Conservation (phyloP, 2,329 filamentous ascomycete species). For the Teratosphaeriaceae sp. region DNA sequence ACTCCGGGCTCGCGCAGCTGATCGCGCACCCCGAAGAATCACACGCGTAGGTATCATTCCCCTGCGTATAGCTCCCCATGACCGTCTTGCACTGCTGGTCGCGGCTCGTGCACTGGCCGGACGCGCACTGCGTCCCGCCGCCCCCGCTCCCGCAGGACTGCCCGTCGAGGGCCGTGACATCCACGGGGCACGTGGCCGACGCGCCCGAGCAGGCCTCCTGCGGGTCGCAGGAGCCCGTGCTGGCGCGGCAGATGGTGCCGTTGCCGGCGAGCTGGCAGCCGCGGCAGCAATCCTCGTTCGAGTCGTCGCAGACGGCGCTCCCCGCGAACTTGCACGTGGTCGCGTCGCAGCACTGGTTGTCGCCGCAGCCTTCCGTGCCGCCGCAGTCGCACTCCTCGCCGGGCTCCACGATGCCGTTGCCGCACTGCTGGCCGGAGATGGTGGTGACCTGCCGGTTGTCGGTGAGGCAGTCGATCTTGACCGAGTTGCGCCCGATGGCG, state of each 20-base stretch:
- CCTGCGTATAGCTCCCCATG: constrained; percentile 66
- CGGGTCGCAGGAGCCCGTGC: constrained; percentile 76
- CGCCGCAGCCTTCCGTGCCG: constrained; percentile 61
- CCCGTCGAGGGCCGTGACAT: constrained; percentile 64
- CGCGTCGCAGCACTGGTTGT: constrained; percentile 77
- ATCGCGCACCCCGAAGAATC: constrained; percentile 65
- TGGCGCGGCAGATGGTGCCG: constrained; percentile 72
- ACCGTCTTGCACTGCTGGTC: constrained; percentile 82
- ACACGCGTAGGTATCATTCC: constrained; percentile 77
- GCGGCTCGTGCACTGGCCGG: constrained; percentile 89
- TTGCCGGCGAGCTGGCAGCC: constrained; percentile 60
- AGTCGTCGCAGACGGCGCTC: constrained; percentile 71
- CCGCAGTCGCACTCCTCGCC: constrained; percentile 97
- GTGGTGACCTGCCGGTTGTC: constrained; percentile 78
- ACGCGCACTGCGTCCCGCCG: constrained; percentile 75
- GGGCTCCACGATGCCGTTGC: constrained; percentile 91
- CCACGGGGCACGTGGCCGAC: constrained; percentile 64
- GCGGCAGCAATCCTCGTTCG: constrained; percentile 78
- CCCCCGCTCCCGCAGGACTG: constrained; percentile 62
- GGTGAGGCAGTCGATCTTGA: constrained; percentile 69
- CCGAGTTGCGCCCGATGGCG: constrained; percentile 68
- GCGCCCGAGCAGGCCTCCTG: constrained; percentile 74
- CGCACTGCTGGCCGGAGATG: constrained; percentile 78
- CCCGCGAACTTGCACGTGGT: constrained; percentile 77
- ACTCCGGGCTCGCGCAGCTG: constrained; percentile 65